Evolutionary conservation across 176 grass and related monocot genomes (phyloP), one percentile per base, ranked within the genome.

Genomic region (Microstegium vimineum): DNA sequence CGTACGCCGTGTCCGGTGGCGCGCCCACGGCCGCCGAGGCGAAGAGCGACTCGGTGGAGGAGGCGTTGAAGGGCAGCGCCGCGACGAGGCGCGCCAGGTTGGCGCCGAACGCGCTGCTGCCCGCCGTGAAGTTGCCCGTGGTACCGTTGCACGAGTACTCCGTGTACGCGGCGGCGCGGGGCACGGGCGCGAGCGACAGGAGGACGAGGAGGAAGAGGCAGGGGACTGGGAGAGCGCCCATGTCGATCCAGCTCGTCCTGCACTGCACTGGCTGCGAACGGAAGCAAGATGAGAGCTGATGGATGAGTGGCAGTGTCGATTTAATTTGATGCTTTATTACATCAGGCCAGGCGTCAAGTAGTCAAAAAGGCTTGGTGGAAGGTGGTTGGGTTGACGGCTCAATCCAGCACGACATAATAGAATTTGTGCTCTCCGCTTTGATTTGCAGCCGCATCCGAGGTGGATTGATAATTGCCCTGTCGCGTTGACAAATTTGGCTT

Each of bases 71-170:
- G 13, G 83, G 81, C 8, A 93, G 84, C 60, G 65, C 46, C 4
- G 46, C 18, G 35, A 56, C 42, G 20, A 90, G 83, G 22, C 41
- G 20, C 10, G 63, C 78, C 16, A 90, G 85, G 85, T 93, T 93
- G 72, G 77, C 23, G 37, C 42, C 74, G 68, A 90, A 93, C 41
- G 82, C 38, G 78, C 86, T 82, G 64, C 68, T 82, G 64, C 68
- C 42, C 1, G 17, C 1, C 8, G 71, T 82, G 80, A 79, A 92
- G 84, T 79, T 88, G 38, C 86, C 90, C 26, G 9, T 14, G 59
- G 88, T 86, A 36, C 57, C 66, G 72, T 81, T 81, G 78, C 78
- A 81, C 33, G 78, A 38, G 78, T 81, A 81, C 65, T 81, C 78
- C 65, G 65, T 13, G 78, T 81, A 69, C n/a, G 65, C 65, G n/a